Base-by-base conservation (phyloP, 805 yeast species). In the Yarrowia bubula region DNA sequence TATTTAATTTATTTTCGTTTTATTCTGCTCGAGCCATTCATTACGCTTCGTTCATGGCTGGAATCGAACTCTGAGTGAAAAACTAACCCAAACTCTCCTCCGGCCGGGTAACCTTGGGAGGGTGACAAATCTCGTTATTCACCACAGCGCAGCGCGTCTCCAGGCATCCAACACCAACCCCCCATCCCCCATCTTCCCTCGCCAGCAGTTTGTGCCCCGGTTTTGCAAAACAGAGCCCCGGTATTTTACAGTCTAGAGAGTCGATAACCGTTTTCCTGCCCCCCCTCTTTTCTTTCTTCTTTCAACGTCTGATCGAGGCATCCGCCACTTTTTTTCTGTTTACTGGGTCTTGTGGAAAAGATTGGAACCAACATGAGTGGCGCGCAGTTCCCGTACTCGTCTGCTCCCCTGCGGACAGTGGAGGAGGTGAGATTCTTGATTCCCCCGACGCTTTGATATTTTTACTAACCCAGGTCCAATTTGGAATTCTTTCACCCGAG, bases 401-500 rank as follows among this genome's bases (percentile, higher is more conserved):
- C 98, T 81, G 99, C 99, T 68, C 99, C 99, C 65, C 85, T 95
- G 77, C 91, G 98, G 77, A 87, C 97, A 62, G 92, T 95, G 68
- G 93, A 92, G 79, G 99, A 95, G 83, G 98, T 86, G 61, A 55
- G 61, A 55, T 39, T 15, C 47, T 8, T 17, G 33, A 39, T 38
- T 47, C 46, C 17, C 31, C 57, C 71, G 8, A 44, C 14, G 3
- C 3, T 10, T 14, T 9, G 8, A 15, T 42, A 11, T 18, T 43
- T 33, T 17, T 70, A 73, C 67, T 46, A 43, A 50, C 63, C 22
- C 66, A 85, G 88, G 86, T 92, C 75, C 99, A 95, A 81, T 96
- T 95, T 81, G 99, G 99, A 68, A 86, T 95, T 72, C 85, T 95
- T 69, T 92, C 98, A 35, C 99, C 99, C 32, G 99, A 95, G 80